phyloP scores from a whole-genome alignment of 2,329 filamentous ascomycete genomes.

The Cladosporium sp. region DNA sequence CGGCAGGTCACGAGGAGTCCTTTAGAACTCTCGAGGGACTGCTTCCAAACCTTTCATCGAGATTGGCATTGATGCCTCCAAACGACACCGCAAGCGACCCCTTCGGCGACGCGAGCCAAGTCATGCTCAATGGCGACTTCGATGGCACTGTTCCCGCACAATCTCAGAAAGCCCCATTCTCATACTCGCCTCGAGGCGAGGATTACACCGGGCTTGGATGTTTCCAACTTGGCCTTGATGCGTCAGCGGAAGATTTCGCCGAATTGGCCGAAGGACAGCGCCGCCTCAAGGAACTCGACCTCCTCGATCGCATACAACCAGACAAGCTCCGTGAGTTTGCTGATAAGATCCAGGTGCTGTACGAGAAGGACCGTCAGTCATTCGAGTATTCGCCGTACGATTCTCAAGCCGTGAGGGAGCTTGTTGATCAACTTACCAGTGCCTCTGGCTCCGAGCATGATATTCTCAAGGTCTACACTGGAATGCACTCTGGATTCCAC shows the following conservation, averaged over 20 bases:
- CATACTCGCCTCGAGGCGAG: slow-evolving; percentile 18
- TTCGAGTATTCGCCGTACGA: slow-evolving; percentile 21
- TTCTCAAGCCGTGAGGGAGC: slow-evolving; percentile 25
- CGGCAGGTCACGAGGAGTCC: slow-evolving; percentile 10
- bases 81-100: slow-evolving; percentile 5
- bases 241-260: slow-evolving; percentile 45
- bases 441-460: slow-evolving; percentile 22
- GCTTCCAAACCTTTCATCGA: slow-evolving; percentile 32
- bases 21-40: slow-evolving; percentile 23
- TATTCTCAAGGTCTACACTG: slow-evolving; percentile 27
- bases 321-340: slow-evolving; percentile 38
- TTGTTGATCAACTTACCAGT: slow-evolving; percentile 26
- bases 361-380: slow-evolving; percentile 18
- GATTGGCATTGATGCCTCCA: slow-evolving; percentile 26
- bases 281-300: slow-evolving; percentile 44
- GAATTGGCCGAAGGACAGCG: slow-evolving; percentile 50
- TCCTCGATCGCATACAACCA: slow-evolving; percentile 43
- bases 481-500: slow-evolving; percentile 32
- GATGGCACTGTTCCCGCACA: slow-evolving; percentile 19
- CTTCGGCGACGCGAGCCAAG: slow-evolving; percentile 17
- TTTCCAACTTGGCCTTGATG: slow-evolving; percentile 51
- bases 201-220: slow-evolving; percentile 30
- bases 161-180: slow-evolving; percentile 22
- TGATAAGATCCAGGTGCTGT: slow-evolving; percentile 29
- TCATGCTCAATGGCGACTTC: slow-evolving; percentile 22